phyloP scores from a whole-genome alignment of 345 rosid genomes.

The Acer negundo region DNA sequence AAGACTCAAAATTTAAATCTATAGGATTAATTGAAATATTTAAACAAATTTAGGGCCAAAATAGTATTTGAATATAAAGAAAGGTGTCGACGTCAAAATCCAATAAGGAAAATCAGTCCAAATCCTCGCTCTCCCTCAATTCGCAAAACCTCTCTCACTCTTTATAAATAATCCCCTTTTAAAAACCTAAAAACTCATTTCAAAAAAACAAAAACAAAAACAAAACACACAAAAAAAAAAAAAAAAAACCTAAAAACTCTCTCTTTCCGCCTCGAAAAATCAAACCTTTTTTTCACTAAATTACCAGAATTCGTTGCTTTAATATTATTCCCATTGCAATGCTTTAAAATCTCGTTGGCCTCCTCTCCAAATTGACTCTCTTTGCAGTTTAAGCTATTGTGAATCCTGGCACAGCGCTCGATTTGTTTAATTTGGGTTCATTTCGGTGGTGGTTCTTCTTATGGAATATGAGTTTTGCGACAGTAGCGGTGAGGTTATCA shows the following conservation, averaged over 20 bases:
- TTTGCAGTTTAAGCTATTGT: neutral
- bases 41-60: too few species aligned
- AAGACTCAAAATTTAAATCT: too few species aligned
- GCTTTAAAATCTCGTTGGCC: neutral
- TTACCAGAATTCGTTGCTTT: neutral
- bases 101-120: too few species aligned
- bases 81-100: too few species aligned
- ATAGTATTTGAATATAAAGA: too few species aligned
- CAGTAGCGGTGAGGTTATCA: constrained; percentile 47
- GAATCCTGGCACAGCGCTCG: neutral
- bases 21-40: too few species aligned
- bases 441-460: constrained; percentile 20
- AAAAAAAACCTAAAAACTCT: neutral
- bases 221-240: too few species aligned
- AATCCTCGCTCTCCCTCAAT: neutral
- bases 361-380: constrained; percentile 1
- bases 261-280: neutral
- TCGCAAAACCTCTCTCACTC: neutral
- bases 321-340: neutral
- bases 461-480: constrained; percentile 55
- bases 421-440: neutral
- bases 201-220: too few species aligned
- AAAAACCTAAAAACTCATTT: neutral
- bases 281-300: neutral
- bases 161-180: neutral